A percentile compares a stretch with the other conserved stretches of the same genome.
phyloP scores from a whole-genome alignment of 352 stramenopile species.

The Albugo candida region DNA sequence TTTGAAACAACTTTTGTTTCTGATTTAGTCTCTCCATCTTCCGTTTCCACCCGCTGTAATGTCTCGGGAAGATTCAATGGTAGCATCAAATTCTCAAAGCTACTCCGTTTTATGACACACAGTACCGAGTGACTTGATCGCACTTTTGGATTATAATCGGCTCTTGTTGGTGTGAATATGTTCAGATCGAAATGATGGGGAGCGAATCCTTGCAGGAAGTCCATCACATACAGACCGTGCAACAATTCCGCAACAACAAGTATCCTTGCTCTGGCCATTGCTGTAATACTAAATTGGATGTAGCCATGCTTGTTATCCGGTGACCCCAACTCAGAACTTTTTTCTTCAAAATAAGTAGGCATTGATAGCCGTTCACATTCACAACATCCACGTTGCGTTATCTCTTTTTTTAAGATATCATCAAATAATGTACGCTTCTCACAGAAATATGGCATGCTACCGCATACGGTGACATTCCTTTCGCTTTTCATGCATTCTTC shows the following conservation, averaged over 20 bases:
- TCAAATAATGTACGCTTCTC: conserved; percentile 14
- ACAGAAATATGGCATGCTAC: conserved; percentile 48
- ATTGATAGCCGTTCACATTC: conserved; percentile 73
- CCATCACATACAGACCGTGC: conserved; percentile 83
- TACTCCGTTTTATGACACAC: conserved; percentile 54
- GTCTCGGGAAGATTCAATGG: conserved; percentile 87
- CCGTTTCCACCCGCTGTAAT: conserved; percentile 15
- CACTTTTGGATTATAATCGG: conserved; percentile 34
- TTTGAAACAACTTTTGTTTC: conserved; percentile 53
- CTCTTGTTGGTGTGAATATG: conserved; percentile 76
- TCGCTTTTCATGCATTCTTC: conserved; percentile 25
- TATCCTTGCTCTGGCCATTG: conserved; percentile 63
- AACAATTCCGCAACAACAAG: conserved; percentile 86
- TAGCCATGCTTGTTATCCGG: conserved; percentile 91
- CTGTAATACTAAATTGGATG: conserved; percentile 80
- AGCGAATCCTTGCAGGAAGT: conserved; percentile 73
- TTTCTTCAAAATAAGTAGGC: conserved; percentile 78
- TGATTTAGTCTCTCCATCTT: conserved; percentile 21
- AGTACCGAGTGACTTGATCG: conserved; percentile 58
- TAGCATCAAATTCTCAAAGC: conserved; percentile 73
- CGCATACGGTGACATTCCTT: conserved; percentile 21
- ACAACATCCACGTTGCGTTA: conserved; percentile 52
- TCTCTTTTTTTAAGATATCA: conserved; percentile 9
- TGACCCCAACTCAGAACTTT: conserved; percentile 45
- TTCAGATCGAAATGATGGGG: conserved; percentile 68